Evolutionary conservation across 2,329 filamentous ascomycete genomes (phyloP).

Genomic region (Alternaria panax): DNA sequence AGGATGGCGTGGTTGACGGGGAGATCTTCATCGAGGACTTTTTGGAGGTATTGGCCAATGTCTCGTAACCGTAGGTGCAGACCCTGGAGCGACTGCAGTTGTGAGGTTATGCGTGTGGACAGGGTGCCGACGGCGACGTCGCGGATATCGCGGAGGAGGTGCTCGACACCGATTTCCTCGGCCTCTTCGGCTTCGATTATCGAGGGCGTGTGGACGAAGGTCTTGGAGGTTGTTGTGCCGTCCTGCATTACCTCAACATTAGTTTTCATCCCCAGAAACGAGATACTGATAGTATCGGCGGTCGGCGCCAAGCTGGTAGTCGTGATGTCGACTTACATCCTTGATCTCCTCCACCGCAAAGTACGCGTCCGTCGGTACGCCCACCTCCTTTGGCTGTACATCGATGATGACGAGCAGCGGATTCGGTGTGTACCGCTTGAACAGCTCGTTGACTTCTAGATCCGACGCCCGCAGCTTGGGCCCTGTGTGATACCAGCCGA

Average conservation of each 20-base stretch:
- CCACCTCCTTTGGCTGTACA: constrained; percentile 96
- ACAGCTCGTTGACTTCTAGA: constrained; percentile 98
- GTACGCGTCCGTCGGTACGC: constrained; percentile 97
- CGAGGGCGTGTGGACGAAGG: constrained; percentile 97
- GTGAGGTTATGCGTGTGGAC: constrained; percentile 95
- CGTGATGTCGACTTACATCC: constrained; percentile 70
- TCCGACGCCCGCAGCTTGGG: constrained; percentile 96
- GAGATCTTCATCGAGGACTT: constrained; percentile 89
- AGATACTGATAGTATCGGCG: too few species aligned
- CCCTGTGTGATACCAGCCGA: constrained; percentile 99
- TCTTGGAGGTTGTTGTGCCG: constrained; percentile 94
- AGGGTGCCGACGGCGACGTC: constrained; percentile 97
- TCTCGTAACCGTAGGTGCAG: constrained; percentile 93
- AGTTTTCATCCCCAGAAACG: neutral
- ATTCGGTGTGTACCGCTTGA: constrained; percentile 98
- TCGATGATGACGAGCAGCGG: constrained; percentile 97
- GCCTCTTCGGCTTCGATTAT: constrained; percentile 99
- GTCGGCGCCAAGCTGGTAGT: too few species aligned
- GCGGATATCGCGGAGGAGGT: constrained; percentile 95
- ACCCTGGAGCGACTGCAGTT: constrained; percentile 95
- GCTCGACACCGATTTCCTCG: constrained; percentile 98
- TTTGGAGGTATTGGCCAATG: constrained; percentile 93
- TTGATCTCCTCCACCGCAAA: constrained; percentile 99
- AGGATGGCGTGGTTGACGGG: constrained; percentile 97
- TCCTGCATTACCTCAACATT: constrained; percentile 66